phyloP scores from a whole-genome alignment of 139 green algal genomes.

The Ostreobium quekettii region DNA sequence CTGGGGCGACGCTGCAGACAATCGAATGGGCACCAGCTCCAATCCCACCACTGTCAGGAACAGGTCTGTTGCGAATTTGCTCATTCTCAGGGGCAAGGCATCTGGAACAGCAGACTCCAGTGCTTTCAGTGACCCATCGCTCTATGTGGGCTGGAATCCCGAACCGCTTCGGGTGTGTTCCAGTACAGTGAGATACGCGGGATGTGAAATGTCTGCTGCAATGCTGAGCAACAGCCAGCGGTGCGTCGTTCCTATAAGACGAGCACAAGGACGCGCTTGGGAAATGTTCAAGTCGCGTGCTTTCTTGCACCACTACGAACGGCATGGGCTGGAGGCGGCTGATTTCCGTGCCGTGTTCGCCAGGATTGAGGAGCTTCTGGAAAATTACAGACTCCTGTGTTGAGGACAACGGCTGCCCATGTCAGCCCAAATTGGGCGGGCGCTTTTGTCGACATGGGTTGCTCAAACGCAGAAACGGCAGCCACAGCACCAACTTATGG shows the following conservation, averaged over 20 bases:
- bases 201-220: slow-evolving; percentile 45
- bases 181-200: slow-evolving; percentile 26
- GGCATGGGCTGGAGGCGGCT: slow-evolving; percentile 41
- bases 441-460: too few relatives aligned
- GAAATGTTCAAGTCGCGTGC: slow-evolving; percentile 49
- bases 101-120: slow-evolving; percentile 22
- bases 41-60: slow-evolving; percentile 22
- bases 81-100: slow-evolving; percentile 45
- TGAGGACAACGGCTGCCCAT: too few relatives aligned
- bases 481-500: too few relatives aligned
- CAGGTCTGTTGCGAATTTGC: slow-evolving; percentile 37
- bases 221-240: slow-evolving; percentile 57
- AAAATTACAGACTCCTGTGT: too few relatives aligned
- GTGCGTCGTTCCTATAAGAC: slow-evolving; percentile 20
- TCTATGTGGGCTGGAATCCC: slow-evolving; percentile 32
- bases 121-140: slow-evolving; percentile 37
- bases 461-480: too few relatives aligned
- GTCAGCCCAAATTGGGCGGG: too few relatives aligned
- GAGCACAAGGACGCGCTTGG: slow-evolving; percentile 40
- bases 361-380: slow-evolving; percentile 52
- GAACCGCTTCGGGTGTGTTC: slow-evolving; percentile 41
- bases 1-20: too few relatives aligned
- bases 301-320: slow-evolving; percentile 71
- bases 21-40: not conserved
- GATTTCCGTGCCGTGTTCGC: slow-evolving; percentile 55